Base-by-base conservation (phyloP, 108 stramenopile species). In the Seminavis robusta region DNA sequence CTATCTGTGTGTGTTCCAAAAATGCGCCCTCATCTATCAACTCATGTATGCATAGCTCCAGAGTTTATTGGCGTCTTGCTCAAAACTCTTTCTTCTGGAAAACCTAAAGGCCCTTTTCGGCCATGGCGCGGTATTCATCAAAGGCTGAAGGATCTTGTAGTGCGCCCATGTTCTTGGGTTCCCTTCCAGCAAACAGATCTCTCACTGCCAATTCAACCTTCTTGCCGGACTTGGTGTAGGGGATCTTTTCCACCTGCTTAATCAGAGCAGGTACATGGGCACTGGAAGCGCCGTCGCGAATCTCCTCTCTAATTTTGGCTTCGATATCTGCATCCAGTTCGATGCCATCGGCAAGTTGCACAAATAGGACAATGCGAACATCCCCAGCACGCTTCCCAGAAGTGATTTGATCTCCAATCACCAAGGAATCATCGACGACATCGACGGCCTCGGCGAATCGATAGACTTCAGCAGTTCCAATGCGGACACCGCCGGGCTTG, bases 401-500 rank as follows among this genome's bases (percentile, higher is more conserved):
- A 38, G 49, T 71, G n/a, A 63, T 47, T 40, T 50, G 47, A 9
- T 71, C 63, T 2, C 69, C 62, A 53, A 72, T 66, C 10, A 66
- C 64, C 11, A 66, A 33, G 1, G 63, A 72, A 37, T 72, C 71
- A 6, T 52, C 58, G 2, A 72, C 52, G 5, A 15, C 36, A 3
- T 31, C 31, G 23, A 52, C 57, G 29, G 45, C 46, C 33, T 72
- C 71, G 19, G 52, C 71, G 45, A 65, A 66, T 9, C 71, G 53
- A 37, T 72, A 72, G n/a, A 72, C 41, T 37, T 72, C 71, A 16
- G 59, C 63, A 28, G 71, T 72, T 34, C 71, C 71, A 46, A 72
- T 72, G 29, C 64, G 50, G 39, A 72, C 30, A 21, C 64, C 71
- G 19, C 56, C 57, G 5, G 71, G 58, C 27, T 64, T 60, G 15